A percentile compares a stretch with the other conserved stretches of the same genome.
phyloP scores from a whole-genome alignment of 257 asterid species.

The Misopates orontium region DNA sequence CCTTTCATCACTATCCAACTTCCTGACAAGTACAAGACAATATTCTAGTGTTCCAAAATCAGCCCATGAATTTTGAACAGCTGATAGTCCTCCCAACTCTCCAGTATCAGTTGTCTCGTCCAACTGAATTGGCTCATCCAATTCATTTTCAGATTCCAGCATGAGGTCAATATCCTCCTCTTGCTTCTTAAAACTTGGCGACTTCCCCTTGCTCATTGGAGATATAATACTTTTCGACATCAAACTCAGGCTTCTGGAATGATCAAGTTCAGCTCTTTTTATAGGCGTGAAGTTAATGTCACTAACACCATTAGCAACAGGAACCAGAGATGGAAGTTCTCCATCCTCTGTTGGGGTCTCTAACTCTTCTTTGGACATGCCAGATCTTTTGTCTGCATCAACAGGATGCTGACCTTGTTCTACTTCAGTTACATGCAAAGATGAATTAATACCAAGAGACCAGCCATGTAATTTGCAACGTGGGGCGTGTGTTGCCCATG shows the following conservation, averaged over 20 bases:
- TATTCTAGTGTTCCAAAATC: conserved; percentile 62
- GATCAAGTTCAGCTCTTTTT: conserved; percentile 49
- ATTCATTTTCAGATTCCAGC: conserved; percentile 76
- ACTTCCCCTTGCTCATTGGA: conserved; percentile 63
- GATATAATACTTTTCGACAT: conserved; percentile 67
- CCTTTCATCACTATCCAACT: conserved; percentile 46
- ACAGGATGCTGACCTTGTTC: conserved; percentile 52
- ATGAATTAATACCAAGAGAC: conserved; percentile 40
- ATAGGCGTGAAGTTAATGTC: conserved; percentile 44
- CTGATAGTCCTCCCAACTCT: conserved; percentile 28
- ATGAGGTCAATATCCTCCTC: conserved; percentile 79
- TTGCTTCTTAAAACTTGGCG: conserved; percentile 60
- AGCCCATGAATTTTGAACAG: conserved; percentile 53
- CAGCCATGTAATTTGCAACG: conserved; percentile 78
- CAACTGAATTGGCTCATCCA: conserved; percentile 59
- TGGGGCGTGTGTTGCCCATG: conserved; percentile 83
- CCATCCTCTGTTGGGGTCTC: conserved; percentile 84
- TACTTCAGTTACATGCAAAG: conserved; percentile 36
- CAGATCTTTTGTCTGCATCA: conserved; percentile 41
- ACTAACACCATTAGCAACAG: conserved; percentile 40
- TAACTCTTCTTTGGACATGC: conserved; percentile 51
- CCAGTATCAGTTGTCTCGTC: conserved; percentile 51
- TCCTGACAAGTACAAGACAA: conserved; percentile 58
- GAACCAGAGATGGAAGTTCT: conserved; percentile 74
- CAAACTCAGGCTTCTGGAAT: conserved; percentile 58